Base-by-base conservation (phyloP, 306 rosid species). In the Castanopsis chinensis region DNA sequence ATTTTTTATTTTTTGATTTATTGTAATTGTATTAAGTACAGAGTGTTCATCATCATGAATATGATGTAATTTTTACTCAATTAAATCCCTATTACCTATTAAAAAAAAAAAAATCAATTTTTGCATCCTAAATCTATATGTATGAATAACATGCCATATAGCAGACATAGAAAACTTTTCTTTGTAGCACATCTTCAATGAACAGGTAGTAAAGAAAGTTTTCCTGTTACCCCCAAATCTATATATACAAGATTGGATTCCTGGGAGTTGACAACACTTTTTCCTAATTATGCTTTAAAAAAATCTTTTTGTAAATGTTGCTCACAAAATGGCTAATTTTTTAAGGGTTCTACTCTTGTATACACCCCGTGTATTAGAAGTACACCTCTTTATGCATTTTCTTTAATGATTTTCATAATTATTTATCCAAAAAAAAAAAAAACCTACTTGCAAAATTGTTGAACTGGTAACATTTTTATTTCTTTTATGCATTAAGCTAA, bases 401-500 rank as follows among this genome's bases (percentile, higher is more conserved):
- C 49, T 79, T 56, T 28, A 25, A 19, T 49, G 20, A 51, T 14
- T 30, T 13, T 61, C 21, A 8, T 7, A 41, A 41, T 41, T 41
- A 41, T 41, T 41, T 41, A 8, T 41, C 45, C 41, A 0, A 6
- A 35, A 37, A 41, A 41, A 41, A 37, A 41, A 8, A 37, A 41
- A 41, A 0, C 7, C 12, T 41, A 41, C 28, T 69, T 58, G 28
- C 41, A 69, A 28, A 33, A 33, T 33, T 43, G 53, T 69, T 70
- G 51, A 18, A 15, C 69, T 74, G 56, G 33, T 68, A 27, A 21
- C 49, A 41, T 56, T 77, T 53, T 20, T 43, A 63, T 59, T 72
- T 45, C 72, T 59, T 80, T 71, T 53, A 37, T 64, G 53, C 69
- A 19, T 87, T 61, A 25, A 32, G 72, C 20, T 64, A 43, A 25